These are phyloP conservation scores for Pseudomassariella vexata DNA, from an alignment of 2,329 filamentous ascomycete genomes.

Conservation along the genomic window DNA sequence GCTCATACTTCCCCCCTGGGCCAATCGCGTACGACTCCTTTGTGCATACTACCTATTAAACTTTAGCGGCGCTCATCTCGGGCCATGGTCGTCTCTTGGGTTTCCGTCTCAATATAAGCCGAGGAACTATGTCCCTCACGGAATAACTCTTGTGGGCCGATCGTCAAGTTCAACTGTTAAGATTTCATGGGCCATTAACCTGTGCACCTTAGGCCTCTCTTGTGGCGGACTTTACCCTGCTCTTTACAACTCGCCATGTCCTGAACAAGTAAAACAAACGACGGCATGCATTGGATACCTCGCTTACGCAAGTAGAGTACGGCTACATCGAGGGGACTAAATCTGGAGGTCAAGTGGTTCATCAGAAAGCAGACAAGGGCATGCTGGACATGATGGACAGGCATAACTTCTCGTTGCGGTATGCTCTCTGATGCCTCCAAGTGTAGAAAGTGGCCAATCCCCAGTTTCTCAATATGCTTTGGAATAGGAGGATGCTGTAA, in stretches of 20 bases:
- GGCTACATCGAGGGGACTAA: conserved; percentile 5
- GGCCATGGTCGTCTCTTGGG: conserved; percentile 6
- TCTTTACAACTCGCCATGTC: conserved; percentile 4
- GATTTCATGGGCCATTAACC: background rate
- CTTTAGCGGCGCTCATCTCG: conserved; percentile 6
- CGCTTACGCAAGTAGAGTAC: conserved; percentile 1
- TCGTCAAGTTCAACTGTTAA: too few species aligned
- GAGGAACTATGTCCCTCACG: conserved; percentile 6
- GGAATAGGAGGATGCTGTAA: too few species aligned
- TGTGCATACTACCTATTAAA: conserved; percentile 6
- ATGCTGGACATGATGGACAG: conserved; percentile 7
- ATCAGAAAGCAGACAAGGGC: conserved; percentile 4
- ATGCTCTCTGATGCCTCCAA: conserved; percentile 6
- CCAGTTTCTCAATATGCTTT: too few species aligned
- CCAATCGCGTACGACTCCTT: conserved; percentile 3
- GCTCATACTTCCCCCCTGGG: conserved; percentile 5
- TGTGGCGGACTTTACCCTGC: conserved; percentile 4
- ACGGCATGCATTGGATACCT: background rate
- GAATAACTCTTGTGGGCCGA: conserved; percentile 3
- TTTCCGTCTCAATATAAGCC: conserved; percentile 8
- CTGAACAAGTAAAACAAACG: conserved; percentile 7
- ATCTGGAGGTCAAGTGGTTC: conserved; percentile 3
- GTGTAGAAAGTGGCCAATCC: too few species aligned
- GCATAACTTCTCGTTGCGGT: conserved; percentile 8
- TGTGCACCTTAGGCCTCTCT: conserved; percentile 1